Evolutionary conservation across 169 alveolate genomes (phyloP).

Genomic region (Plasmodium ovale): DNA sequence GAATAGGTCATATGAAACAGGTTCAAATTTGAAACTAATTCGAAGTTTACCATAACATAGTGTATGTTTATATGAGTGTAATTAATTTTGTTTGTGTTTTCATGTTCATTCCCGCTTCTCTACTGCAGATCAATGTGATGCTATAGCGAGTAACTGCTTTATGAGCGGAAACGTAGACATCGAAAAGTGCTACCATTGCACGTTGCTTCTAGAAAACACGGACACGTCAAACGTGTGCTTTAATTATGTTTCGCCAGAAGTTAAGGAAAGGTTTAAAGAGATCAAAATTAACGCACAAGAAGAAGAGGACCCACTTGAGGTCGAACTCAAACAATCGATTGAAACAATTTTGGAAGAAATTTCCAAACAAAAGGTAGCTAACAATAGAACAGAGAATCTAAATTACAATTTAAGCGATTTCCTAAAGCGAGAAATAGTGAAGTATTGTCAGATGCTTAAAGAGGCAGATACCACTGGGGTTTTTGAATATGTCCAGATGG

Average conservation of each 20-base stretch:
- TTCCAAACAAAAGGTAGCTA: background rate
- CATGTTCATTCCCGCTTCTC: background rate
- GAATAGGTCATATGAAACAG: too few species aligned
- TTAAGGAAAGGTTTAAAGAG: background rate
- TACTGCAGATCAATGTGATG: constrained; percentile 11
- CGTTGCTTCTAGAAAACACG: background rate
- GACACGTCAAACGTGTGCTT: background rate
- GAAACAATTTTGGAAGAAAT: background rate
- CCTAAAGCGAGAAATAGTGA: background rate
- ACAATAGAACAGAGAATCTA: background rate
- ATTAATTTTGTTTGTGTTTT: background rate
- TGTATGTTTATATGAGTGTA: background rate
- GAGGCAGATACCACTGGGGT: constrained; percentile 10
- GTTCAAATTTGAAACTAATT: too few species aligned
- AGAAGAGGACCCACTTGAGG: background rate
- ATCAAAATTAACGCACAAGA: constrained; percentile 1
- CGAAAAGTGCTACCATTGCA: constrained; percentile 28
- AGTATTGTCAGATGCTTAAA: background rate
- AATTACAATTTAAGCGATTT: background rate
- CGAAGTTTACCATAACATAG: too few species aligned
- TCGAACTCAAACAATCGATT: background rate
- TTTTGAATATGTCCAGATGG: background rate
- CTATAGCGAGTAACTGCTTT: constrained; percentile 7
- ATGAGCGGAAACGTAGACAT: constrained; percentile 7
- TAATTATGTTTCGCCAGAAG: background rate